These are phyloP conservation scores for Cyberlindnera euphorbiae DNA, from an alignment of 805 yeast genomes.

Conservation along the genomic window DNA sequence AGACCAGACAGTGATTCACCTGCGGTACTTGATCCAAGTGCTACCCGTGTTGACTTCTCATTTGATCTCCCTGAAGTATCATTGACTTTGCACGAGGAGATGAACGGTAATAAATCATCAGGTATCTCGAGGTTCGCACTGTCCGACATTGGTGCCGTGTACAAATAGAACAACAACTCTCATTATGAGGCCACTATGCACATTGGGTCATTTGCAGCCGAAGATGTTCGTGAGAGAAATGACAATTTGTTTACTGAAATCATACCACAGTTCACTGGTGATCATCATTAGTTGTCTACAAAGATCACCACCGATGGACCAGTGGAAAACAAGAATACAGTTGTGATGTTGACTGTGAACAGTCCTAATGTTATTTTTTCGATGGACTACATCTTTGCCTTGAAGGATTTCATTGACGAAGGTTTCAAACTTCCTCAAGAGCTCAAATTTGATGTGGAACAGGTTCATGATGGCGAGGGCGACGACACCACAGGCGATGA, in stretches of 20 bases:
- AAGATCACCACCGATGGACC: constrained; percentile 41
- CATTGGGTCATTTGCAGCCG: constrained; percentile 69
- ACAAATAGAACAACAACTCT: constrained; percentile 49
- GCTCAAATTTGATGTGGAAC: background rate
- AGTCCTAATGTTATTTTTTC: constrained; percentile 81
- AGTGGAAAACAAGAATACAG: constrained; percentile 36
- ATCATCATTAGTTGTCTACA: constrained; percentile 68
- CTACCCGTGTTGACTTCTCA: constrained; percentile 38
- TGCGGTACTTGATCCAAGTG: constrained; percentile 14
- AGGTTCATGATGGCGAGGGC: background rate
- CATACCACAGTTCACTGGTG: constrained; percentile 63
- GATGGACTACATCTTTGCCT: constrained; percentile 75
- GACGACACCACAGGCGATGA: background rate
- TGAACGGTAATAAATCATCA: constrained; percentile 32
- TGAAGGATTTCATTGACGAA: constrained; percentile 56
- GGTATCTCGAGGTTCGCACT: constrained; percentile 56
- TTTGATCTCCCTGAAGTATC: constrained; percentile 63
- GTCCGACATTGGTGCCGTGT: constrained; percentile 48
- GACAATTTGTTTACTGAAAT: constrained; percentile 75
- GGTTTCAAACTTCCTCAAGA: constrained; percentile 32
- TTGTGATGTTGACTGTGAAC: constrained; percentile 61
- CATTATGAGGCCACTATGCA: constrained; percentile 56
- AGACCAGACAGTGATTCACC: constrained; percentile 22
- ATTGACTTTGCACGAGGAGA: constrained; percentile 53
- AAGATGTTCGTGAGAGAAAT: constrained; percentile 60